Evolutionary conservation across 2,329 filamentous ascomycete genomes (phyloP).

Genomic region (Xylariaceae sp.): DNA sequence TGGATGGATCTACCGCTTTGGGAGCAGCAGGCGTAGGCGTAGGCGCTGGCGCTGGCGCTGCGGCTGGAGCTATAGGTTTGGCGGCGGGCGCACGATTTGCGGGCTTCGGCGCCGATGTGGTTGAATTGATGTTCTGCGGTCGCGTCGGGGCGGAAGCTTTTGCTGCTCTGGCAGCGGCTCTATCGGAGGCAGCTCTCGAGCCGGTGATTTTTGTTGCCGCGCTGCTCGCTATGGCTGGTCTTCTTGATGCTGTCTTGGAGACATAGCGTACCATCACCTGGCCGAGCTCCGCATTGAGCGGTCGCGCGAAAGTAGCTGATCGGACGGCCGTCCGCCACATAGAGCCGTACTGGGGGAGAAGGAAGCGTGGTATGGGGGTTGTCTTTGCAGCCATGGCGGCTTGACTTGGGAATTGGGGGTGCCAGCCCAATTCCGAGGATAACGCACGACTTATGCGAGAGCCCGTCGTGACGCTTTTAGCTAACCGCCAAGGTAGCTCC

Average conservation of each 20-base stretch:
- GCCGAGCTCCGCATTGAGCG: conserved; percentile 28
- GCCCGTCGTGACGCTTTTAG: conserved; percentile 2
- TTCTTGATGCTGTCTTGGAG: conserved; percentile 32
- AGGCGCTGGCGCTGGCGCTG: conserved; percentile 8
- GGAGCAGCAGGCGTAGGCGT: conserved; percentile 11
- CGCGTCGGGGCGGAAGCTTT: conserved; percentile 27
- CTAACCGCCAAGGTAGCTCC: background rate
- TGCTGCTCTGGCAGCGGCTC: conserved; percentile 20
- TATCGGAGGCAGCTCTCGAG: conserved; percentile 20
- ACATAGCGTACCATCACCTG: conserved; percentile 36
- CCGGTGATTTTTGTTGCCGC: conserved; percentile 5
- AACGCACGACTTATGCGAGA: background rate
- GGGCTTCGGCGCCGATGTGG: conserved; percentile 1
- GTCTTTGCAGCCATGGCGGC: conserved; percentile 42
- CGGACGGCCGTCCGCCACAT: conserved; percentile 48
- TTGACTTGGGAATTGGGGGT: background rate
- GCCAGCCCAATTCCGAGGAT: conserved; percentile 7
- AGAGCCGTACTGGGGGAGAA: conserved; percentile 58
- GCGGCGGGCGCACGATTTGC: conserved; percentile 3
- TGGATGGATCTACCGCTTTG: conserved; percentile 36
- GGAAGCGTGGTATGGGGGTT: conserved; percentile 60
- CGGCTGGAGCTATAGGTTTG: conserved; percentile 10
- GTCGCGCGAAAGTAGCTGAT: conserved; percentile 27
- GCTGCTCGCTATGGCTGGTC: conserved; percentile 28
- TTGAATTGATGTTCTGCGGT: conserved; percentile 5